phyloP scores from a whole-genome alignment of 176 grass and related monocot species.

The Alloteropsis semialata region DNA sequence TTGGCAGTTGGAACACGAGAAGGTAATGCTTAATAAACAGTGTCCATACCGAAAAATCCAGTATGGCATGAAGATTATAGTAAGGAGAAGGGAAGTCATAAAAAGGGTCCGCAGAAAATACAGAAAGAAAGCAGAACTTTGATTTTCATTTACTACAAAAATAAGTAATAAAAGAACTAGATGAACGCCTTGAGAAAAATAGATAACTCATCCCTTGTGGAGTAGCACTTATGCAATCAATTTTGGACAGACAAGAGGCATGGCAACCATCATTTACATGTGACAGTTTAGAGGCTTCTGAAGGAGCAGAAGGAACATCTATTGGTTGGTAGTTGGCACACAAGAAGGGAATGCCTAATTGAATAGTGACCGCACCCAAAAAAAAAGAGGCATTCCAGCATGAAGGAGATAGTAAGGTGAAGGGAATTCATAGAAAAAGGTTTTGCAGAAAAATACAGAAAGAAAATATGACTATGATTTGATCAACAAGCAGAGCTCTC shows the following conservation, averaged over 20 bases:
- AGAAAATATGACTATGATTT: neutral
- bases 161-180: too few species aligned
- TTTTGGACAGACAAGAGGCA: conserved; percentile 19
- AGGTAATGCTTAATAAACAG: conserved; percentile 3
- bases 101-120: neutral
- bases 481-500: neutral
- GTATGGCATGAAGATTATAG: neutral
- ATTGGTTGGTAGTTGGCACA: conserved; percentile 24
- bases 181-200: too few species aligned
- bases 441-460: neutral
- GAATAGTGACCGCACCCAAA: neutral
- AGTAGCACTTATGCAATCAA: neutral
- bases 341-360: neutral
- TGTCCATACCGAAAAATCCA: neutral
- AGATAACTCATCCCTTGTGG: neutral
- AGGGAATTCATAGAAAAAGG: neutral
- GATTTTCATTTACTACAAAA: too few species aligned
- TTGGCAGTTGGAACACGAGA: conserved; percentile 24
- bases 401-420: neutral
- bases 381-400: neutral
- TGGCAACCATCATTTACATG: conserved; percentile 10
- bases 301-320: neutral
- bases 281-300: neutral
- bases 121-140: neutral
- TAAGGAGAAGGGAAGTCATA: neutral